Conservation (phyloP, 495 filamentous ascomycete species). For the Penicillium pancosmium region DNA sequence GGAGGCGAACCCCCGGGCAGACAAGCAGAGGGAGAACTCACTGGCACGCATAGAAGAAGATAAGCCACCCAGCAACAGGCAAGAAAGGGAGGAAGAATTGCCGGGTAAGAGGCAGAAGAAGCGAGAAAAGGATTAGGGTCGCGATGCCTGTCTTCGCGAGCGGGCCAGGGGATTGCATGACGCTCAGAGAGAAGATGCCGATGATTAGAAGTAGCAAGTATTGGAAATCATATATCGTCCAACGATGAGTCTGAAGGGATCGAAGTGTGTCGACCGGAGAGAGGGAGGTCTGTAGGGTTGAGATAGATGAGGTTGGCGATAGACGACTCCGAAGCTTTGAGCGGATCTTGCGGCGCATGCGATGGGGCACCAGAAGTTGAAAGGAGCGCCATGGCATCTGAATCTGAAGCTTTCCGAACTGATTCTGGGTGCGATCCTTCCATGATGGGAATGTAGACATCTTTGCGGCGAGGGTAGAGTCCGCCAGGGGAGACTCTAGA, state of each 20-base stretch:
- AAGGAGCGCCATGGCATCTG: slow-evolving; percentile 55
- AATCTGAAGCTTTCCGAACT: slow-evolving; percentile 52
- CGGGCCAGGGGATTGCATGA: slow-evolving; percentile 74
- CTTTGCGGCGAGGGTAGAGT: slow-evolving; percentile 28
- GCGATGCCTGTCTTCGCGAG: slow-evolving; percentile 70
- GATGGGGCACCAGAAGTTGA: slow-evolving; percentile 63
- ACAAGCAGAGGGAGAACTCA: slow-evolving; percentile 51
- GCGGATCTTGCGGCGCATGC: slow-evolving; percentile 70
- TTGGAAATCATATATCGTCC: slow-evolving; percentile 86
- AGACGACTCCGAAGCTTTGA: slow-evolving; percentile 73
- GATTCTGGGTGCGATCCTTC: slow-evolving; percentile 53
- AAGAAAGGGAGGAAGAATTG: slow-evolving; percentile 91
- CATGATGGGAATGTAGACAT: slow-evolving; percentile 51
- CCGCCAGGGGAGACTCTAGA: slow-evolving; percentile 28
- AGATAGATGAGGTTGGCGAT: slow-evolving; percentile 71
- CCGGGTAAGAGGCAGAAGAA: slow-evolving; percentile 81
- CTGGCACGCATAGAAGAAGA: slow-evolving; percentile 90
- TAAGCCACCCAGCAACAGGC: slow-evolving; percentile 78
- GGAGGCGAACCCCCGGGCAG: not conserved
- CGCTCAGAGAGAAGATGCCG: slow-evolving; percentile 77
- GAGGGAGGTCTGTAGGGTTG: slow-evolving; percentile 79
- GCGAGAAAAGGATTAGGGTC: slow-evolving; percentile 65
- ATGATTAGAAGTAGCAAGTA: slow-evolving; percentile 74
- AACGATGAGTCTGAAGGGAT: slow-evolving; percentile 71
- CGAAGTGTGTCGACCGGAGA: slow-evolving; percentile 72